These are phyloP conservation scores for Beta vulgaris DNA, from an alignment of 148 eudicot genomes.

Conservation along the genomic window DNA sequence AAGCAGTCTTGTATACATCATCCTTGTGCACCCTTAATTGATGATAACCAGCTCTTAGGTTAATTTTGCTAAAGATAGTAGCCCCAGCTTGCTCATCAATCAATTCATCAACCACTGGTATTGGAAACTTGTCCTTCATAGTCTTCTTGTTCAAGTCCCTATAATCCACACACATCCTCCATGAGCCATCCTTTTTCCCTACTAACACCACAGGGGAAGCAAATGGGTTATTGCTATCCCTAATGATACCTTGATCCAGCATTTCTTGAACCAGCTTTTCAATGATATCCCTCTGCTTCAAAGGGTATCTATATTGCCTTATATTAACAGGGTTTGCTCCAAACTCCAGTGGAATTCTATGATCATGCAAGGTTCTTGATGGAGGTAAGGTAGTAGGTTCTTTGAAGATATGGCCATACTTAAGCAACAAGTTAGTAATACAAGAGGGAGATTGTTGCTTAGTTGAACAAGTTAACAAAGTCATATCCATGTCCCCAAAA, in stretches of 20 bases:
- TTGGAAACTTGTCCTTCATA: neutral
- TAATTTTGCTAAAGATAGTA: neutral
- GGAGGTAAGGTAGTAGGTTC: neutral
- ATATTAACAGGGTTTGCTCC: neutral
- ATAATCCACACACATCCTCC: conserved; percentile 1
- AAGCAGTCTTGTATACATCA: neutral
- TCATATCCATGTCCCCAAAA: neutral
- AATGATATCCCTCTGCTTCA: neutral
- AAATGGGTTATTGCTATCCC: neutral
- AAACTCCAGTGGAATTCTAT: neutral
- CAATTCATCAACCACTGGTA: neutral
- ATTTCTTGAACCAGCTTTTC: neutral
- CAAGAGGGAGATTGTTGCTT: neutral
- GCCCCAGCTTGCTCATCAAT: neutral
- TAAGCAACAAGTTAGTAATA: too few relatives aligned
- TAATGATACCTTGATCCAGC: neutral
- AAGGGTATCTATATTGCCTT: neutral
- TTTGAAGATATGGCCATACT: neutral
- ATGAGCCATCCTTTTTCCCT: neutral
- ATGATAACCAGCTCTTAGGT: neutral
- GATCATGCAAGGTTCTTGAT: neutral
- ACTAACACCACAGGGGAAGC: neutral
- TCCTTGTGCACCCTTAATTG: neutral
- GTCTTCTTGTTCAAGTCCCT: neutral
- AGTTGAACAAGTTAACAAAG: neutral